Base-by-base conservation (phyloP, 2,329 filamentous ascomycete species). In the Sarocladium strictum region DNA sequence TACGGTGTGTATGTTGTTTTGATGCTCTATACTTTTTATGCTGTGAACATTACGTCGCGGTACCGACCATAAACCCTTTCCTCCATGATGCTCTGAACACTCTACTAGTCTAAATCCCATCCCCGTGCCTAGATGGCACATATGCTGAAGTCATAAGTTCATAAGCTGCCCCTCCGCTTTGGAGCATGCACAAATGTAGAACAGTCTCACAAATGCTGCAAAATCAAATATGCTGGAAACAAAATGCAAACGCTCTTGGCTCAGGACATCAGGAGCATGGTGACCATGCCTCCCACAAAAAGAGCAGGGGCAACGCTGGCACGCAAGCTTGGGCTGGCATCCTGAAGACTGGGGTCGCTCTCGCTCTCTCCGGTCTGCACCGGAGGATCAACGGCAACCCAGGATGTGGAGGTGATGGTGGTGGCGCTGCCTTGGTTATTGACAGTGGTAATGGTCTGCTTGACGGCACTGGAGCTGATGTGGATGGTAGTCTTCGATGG, bases 321-420 rank as follows among this genome's bases (percentile, higher is more conserved):
- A 2, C 62, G 62, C 33, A 56, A 57, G 27, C 58, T 61, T 11
- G 58, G 57, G 17, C 68, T 72, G 3, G 61, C 67, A 58, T 70
- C 72, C 58, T 76, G 73, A 27, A 76, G 63, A 27, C 63, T 64
- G 33, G 71, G 67, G 38, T 64, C 62, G 54, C 60, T 60, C 55
- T 60, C 55, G 21, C 58, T 58, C 15, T 58, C 57, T n/a, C 65
- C 64, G 10, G 66, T 54, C 27, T 64, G 58, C 21, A 63, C 59
- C 1, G 69, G 66, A 1, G 74, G 71, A 11, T 72, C 67, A 37
- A 75, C 72, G 21, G 68, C 71, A 2, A 80, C 76, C 62, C 69
- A 76, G 0, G 76, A 76, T 1, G 77, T 80, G n/a, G 71, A 71
- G 11, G 76, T 79, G 50, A 79, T 65, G 12, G 73, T 69, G 2